Percentiles rank a stretch among this genome's conserved stretches.
phyloP scores from a whole-genome alignment of 768 basidiomycete genomes.

The Fistulinella prunicolor region DNA sequence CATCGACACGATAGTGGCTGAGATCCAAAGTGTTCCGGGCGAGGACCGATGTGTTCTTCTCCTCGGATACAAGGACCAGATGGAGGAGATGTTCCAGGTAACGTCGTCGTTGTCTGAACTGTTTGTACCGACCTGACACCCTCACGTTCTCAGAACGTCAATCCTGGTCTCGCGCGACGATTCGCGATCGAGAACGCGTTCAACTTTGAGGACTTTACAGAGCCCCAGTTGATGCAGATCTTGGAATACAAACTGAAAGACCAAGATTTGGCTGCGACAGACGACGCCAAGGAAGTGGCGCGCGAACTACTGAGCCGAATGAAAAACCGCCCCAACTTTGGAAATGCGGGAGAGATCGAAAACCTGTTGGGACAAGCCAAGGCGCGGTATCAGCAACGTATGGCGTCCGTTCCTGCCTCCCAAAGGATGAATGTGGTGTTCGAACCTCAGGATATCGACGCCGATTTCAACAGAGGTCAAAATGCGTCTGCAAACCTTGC shows the following conservation, averaged over 20 bases:
- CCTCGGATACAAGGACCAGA: constrained; percentile 63
- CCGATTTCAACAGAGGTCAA: constrained; percentile 50
- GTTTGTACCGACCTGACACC: neutral
- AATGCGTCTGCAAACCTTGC: constrained; percentile 51
- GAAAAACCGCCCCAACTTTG: constrained; percentile 55
- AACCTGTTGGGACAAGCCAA: constrained; percentile 58
- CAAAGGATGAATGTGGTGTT: constrained; percentile 32
- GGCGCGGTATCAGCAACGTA: constrained; percentile 42
- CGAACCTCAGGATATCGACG: constrained; percentile 58
- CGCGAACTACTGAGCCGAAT: constrained; percentile 42
- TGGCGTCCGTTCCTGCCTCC: constrained; percentile 25
- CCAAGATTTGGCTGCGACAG: constrained; percentile 58
- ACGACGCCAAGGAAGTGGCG: constrained; percentile 54
- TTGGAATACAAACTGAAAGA: constrained; percentile 55
- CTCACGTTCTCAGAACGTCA: constrained; percentile 51
- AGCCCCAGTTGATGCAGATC: constrained; percentile 49
- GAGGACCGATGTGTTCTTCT: constrained; percentile 70
- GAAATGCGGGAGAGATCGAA: constrained; percentile 65
- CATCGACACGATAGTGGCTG: constrained; percentile 73
- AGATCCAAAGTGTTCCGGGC: constrained; percentile 66
- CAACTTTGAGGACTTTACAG: constrained; percentile 61
- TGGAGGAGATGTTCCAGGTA: constrained; percentile 76
- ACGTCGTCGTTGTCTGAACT: neutral
- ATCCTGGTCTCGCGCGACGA: constrained; percentile 63
- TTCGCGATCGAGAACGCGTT: constrained; percentile 71